Conservation (phyloP, 768 basidiomycete species). For the Kwoniella heveanensis region DNA sequence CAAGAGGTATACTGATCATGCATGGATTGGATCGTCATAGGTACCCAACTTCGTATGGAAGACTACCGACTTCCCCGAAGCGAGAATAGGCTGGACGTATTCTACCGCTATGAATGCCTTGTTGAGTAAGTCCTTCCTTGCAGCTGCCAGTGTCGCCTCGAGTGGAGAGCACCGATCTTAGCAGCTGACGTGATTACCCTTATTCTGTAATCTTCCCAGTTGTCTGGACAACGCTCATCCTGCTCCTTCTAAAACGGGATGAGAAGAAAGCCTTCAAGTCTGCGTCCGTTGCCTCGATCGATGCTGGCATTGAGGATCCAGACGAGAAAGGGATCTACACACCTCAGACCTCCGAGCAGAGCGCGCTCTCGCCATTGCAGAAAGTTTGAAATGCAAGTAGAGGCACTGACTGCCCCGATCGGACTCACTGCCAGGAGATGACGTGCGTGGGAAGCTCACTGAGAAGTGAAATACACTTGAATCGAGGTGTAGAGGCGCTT, state of each 20-base stretch:
- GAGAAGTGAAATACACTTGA: background rate
- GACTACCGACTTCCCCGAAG: slow-evolving; percentile 40
- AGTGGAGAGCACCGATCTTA: too few species aligned
- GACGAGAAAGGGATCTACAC: slow-evolving; percentile 10
- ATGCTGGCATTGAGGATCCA: background rate
- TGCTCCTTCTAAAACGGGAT: slow-evolving; percentile 19
- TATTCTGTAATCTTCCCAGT: slow-evolving; percentile 25
- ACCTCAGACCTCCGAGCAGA: background rate
- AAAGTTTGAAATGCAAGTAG: background rate
- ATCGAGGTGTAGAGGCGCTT: background rate
- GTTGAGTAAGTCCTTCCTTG: slow-evolving; percentile 39
- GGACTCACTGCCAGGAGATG: background rate
- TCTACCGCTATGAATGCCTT: slow-evolving; percentile 22
- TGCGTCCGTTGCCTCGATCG: background rate
- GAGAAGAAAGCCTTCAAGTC: slow-evolving; percentile 11
- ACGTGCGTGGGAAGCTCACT: slow-evolving; percentile 11
- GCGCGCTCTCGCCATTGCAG: background rate
- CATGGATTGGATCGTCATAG: background rate
- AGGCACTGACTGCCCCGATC: too few species aligned
- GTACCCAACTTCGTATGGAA: slow-evolving; percentile 50
- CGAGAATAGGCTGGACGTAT: slow-evolving; percentile 41
- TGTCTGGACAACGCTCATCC: slow-evolving; percentile 25
- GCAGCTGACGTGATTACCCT: too few species aligned
- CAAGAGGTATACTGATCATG: too few species aligned
- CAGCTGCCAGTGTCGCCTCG: too few species aligned